Evolutionary conservation across 192 early-diverging fungal genomes (phyloP), one percentile per base, ranked within the genome.

Genomic region (Coemansia pectinata): DNA sequence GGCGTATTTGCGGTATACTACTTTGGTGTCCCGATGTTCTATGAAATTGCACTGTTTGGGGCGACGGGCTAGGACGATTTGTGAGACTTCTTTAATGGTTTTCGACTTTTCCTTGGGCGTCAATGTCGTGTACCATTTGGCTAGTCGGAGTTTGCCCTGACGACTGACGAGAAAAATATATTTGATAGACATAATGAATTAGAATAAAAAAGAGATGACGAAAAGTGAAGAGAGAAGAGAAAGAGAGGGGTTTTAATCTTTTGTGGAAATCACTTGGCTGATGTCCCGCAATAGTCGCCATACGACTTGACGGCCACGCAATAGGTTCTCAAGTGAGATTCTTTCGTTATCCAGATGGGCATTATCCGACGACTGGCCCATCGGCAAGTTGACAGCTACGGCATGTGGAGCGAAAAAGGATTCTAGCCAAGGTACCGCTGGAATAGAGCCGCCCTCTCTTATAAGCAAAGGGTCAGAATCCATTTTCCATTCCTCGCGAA

Each of bases 31-130:
- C 86, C 96, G 95, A 81, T 96, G 96, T 82, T 99, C 97, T 62
- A 99, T 84, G 69, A 99, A 96, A 75, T 99, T 99, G 85, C 95
- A 98, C 92, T 98, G 96, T 79, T 96, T 96, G 4, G 94, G 88
- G 70, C 90, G 87, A 66, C 96, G 87, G 50, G 91, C 83, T 7
- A 97, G 84, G 0, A 98, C 96, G 19, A 95, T 89, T 67, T 92
- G 91, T 36, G 91, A 93, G 33, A 95, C 93, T 53, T 99, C 96
- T 79, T 97, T 97, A 38, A 96, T 88, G 63, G 93, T 95, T 80
- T 96, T 95, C 61, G 87, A 72, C 79, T 97, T 99, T 78, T 99
- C 96, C 83, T 99, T 99, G 6, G 82, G 76, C 47, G 85, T 80
- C 58, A 92, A 70, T 31, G 90, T 91, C 15, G 84, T 84, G 71